A percentile compares a stretch with the other conserved stretches of the same genome.
phyloP scores from a whole-genome alignment of 306 rosid species.

The Heteromeles arbutifolia region DNA sequence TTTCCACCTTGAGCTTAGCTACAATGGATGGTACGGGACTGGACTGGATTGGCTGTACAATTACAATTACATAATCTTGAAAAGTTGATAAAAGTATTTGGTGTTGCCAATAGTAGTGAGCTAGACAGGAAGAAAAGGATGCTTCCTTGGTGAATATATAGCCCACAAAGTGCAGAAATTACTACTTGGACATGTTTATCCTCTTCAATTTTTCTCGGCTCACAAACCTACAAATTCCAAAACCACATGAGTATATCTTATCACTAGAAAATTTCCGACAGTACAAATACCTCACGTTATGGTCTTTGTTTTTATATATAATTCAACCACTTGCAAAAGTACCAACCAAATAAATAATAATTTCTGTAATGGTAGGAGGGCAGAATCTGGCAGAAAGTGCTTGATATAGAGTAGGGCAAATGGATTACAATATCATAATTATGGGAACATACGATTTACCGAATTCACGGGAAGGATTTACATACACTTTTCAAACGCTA shows the following conservation, averaged over 20 bases:
- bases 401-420: neutral
- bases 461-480: no score
- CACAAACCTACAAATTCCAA: neutral
- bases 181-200: neutral
- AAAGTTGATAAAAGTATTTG: neutral
- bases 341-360: neutral
- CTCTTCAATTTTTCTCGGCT: neutral
- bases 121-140: neutral
- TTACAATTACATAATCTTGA: neutral
- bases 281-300: neutral
- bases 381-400: neutral
- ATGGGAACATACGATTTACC: no score
- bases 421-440: neutral
- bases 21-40: neutral
- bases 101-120: neutral
- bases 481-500: no score
- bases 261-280: neutral
- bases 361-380: neutral
- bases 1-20: neutral
- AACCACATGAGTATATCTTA: neutral
- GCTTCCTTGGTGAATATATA: neutral
- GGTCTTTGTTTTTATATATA: neutral
- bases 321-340: neutral
- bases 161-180: neutral
- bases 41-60: neutral